These are phyloP conservation scores for Eurotiales sp. DNA, from an alignment of 2,329 filamentous ascomycete species.

Conservation along the genomic window DNA sequence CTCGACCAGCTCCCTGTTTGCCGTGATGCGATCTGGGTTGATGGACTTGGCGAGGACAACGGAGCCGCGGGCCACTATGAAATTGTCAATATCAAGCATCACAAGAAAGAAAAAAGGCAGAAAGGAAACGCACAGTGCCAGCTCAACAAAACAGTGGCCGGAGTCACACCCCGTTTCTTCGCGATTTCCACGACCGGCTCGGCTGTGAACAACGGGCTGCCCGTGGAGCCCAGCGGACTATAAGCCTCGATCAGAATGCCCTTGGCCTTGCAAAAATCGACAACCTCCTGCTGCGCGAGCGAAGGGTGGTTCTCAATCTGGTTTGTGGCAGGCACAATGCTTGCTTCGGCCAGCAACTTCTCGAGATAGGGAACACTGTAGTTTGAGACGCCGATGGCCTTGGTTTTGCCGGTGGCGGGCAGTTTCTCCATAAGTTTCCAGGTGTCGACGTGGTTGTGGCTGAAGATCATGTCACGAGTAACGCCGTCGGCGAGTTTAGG, in stretches of 20 bases:
- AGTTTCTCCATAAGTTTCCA: constrained; percentile 50
- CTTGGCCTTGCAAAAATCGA: constrained; percentile 49
- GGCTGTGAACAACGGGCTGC: constrained; percentile 40
- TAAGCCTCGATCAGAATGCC: constrained; percentile 47
- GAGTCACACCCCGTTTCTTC: constrained; percentile 35
- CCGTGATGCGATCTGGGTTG: constrained; percentile 39
- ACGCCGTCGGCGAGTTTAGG: constrained; percentile 68
- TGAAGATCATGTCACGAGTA: constrained; percentile 65
- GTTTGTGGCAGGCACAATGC: constrained; percentile 46
- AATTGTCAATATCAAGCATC: constrained; percentile 2
- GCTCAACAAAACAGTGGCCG: constrained; percentile 40
- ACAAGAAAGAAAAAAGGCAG: no score
- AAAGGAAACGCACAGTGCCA: constrained; percentile 38
- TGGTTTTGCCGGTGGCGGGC: constrained; percentile 39
- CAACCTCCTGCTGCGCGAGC: constrained; percentile 48
- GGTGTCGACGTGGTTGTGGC: constrained; percentile 60
- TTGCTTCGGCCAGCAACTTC: constrained; percentile 43
- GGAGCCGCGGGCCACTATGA: constrained; percentile 35
- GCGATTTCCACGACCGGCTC: constrained; percentile 41
- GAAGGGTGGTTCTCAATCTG: constrained; percentile 54
- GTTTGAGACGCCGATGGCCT: constrained; percentile 52
- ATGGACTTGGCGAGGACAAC: constrained; percentile 42
- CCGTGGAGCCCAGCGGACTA: constrained; percentile 44
- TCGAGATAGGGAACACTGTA: constrained; percentile 49
- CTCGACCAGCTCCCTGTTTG: constrained; percentile 36